phyloP scores from a whole-genome alignment of 192 early-diverging fungal species.

The Chytriomyces hyalinus region DNA sequence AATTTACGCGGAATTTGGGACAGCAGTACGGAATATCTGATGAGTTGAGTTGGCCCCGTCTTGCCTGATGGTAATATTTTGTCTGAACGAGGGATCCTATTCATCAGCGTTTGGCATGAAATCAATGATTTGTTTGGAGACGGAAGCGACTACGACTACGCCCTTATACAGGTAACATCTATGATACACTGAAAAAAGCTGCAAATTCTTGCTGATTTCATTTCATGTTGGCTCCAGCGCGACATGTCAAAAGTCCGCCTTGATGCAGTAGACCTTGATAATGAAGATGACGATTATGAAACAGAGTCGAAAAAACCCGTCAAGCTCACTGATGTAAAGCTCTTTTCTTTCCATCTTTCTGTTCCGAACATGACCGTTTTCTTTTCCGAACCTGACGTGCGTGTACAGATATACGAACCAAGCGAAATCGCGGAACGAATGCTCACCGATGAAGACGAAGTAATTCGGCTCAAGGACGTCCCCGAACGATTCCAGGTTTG shows the following conservation, averaged over 20 bases:
- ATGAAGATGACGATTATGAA: conserved; percentile 62
- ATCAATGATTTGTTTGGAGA: conserved; percentile 92
- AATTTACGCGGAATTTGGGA: conserved; percentile 48
- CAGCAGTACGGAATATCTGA: conserved; percentile 61
- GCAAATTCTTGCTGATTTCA: conserved; percentile 41
- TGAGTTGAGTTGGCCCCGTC: conserved; percentile 35
- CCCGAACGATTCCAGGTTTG: conserved; percentile 93
- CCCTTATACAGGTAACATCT: conserved; percentile 50
- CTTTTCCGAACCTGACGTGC: conserved; percentile 2
- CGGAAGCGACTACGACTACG: conserved; percentile 86
- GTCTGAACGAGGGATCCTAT: neutral
- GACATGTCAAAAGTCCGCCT: neutral
- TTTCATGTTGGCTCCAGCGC: too few species aligned
- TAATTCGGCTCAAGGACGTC: conserved; percentile 83
- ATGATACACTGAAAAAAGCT: conserved; percentile 2
- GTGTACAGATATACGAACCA: conserved; percentile 71
- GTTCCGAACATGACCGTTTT: neutral
- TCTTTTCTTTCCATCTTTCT: conserved; percentile 49
- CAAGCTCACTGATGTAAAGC: conserved; percentile 56
- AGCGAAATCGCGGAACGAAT: conserved; percentile 83
- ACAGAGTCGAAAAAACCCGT: conserved; percentile 39
- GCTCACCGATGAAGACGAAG: conserved; percentile 91
- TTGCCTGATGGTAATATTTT: neutral
- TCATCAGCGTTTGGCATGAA: conserved; percentile 68
- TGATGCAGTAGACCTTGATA: conserved; percentile 36